Evolutionary conservation across 2,329 filamentous ascomycete species (phyloP).

Genomic region (Neonectria sp.): DNA sequence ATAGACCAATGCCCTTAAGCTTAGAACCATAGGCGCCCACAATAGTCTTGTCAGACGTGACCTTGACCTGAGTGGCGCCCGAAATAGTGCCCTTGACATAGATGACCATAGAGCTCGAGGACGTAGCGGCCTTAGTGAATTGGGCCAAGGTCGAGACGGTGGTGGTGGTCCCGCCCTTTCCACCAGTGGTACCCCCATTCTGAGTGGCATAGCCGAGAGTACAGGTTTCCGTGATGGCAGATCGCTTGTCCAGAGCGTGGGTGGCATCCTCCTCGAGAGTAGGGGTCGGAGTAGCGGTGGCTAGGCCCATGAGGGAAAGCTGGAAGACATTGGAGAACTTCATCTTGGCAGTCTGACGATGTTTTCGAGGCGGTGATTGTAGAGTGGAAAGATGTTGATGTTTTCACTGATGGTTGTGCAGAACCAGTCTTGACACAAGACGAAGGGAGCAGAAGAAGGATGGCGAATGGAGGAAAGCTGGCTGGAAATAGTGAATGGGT

Average conservation of each 20-base stretch:
- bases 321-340: conserved; percentile 50
- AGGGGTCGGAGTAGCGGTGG: conserved; percentile 49
- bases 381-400: background rate
- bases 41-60: conserved; percentile 63
- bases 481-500: conserved; percentile 25
- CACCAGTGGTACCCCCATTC: conserved; percentile 64
- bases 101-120: conserved; percentile 58
- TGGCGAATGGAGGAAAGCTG: conserved; percentile 8
- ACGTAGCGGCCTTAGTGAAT: conserved; percentile 62
- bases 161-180: conserved; percentile 63
- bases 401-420: conserved; percentile 2
- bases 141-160: conserved; percentile 59
- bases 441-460: conserved; percentile 33
- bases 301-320: conserved; percentile 48
- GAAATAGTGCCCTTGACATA: conserved; percentile 58
- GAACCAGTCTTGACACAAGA: conserved; percentile 10
- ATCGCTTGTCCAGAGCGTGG: conserved; percentile 51
- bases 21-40: conserved; percentile 56
- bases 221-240: conserved; percentile 53
- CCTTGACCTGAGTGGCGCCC: conserved; percentile 54
- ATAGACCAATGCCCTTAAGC: conserved; percentile 64
- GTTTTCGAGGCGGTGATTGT: background rate
- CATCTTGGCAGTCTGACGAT: conserved; percentile 39
- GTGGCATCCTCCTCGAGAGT: conserved; percentile 45
- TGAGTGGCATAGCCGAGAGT: conserved; percentile 52